Conservation (phyloP, 1,139 yeast genomes). For the Yarrowia galli region DNA sequence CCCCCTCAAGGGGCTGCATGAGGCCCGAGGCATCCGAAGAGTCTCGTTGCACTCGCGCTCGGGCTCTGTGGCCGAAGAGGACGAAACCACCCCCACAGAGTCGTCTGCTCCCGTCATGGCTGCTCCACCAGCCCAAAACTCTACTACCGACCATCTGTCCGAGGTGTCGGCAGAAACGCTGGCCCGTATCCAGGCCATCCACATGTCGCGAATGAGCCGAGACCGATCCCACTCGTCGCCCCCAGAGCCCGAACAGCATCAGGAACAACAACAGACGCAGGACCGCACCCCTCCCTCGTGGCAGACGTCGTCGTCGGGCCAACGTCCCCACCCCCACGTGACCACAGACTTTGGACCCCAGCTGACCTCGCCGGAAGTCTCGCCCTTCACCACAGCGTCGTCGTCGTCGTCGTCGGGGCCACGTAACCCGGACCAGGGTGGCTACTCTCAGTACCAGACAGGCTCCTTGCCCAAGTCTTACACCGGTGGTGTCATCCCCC, state of each 20-base stretch:
- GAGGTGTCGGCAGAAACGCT: slow-evolving; percentile 22
- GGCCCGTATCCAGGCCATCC: slow-evolving; percentile 31
- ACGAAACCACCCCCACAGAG: neutral
- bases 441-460: slow-evolving; percentile 6
- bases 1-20: slow-evolving; percentile 27
- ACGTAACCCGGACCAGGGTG: neutral
- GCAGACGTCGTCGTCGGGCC: neutral
- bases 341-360: slow-evolving; percentile 25
- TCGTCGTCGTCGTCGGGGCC: slow-evolving; percentile 11
- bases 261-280: neutral
- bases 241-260: slow-evolving; percentile 21
- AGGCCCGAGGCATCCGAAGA: slow-evolving; percentile 25
- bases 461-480: slow-evolving; percentile 28
- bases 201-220: slow-evolving; percentile 32
- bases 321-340: slow-evolving; percentile 26
- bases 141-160: neutral
- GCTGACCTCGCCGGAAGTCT: slow-evolving; percentile 27
- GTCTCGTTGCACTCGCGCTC: slow-evolving; percentile 26
- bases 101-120: neutral
- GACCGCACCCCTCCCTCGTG: slow-evolving; percentile 18
- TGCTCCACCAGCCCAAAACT: neutral
- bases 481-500: slow-evolving; percentile 3
- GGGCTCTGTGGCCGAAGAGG: slow-evolving; percentile 24
- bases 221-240: slow-evolving; percentile 33
- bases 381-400: slow-evolving; percentile 28